A percentile compares a stretch with the other conserved stretches of the same genome.
These are phyloP conservation scores for Polygonum aviculare DNA, from an alignment of 148 eudicot genomes.

Conservation along the genomic window DNA sequence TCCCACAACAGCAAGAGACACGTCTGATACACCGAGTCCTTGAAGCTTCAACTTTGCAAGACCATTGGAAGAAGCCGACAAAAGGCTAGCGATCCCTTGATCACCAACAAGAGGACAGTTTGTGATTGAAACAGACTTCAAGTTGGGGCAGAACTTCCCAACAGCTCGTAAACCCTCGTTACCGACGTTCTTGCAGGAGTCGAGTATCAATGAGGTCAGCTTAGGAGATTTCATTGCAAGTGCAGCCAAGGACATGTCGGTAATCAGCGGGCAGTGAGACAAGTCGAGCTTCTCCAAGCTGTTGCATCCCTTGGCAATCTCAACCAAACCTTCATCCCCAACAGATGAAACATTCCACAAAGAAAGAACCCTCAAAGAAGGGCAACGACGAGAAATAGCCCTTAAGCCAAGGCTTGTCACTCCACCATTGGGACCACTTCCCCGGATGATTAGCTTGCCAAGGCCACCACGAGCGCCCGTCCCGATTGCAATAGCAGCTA, in stretches of 20 bases:
- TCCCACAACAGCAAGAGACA: constrained; percentile 80
- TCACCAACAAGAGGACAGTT: constrained; percentile 76
- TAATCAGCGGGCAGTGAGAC: constrained; percentile 52
- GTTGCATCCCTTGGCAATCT: constrained; percentile 62
- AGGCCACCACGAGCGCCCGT: constrained; percentile 57
- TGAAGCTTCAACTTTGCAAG: constrained; percentile 62
- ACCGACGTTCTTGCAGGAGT: constrained; percentile 57
- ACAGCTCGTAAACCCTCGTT: constrained; percentile 54
- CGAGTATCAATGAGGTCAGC: constrained; percentile 37
- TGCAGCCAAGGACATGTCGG: constrained; percentile 59
- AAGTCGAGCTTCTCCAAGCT: constrained; percentile 65
- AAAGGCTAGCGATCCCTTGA: constrained; percentile 65
- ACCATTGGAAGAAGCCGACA: constrained; percentile 36
- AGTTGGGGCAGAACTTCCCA: constrained; percentile 46
- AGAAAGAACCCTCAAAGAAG: constrained; percentile 56
- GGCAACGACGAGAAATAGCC: constrained; percentile 72
- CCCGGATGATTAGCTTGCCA: constrained; percentile 69
- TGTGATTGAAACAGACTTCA: constrained; percentile 46
- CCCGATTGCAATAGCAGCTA: constrained; percentile 85
- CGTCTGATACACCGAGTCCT: constrained; percentile 54
- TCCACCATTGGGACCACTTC: constrained; percentile 37
- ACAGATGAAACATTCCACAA: constrained; percentile 64
- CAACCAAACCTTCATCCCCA: constrained; percentile 69
- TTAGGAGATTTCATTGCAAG: constrained; percentile 56
- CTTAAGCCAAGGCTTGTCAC: constrained; percentile 64